Percentiles rank a stretch among this genome's conserved stretches.
Evolutionary conservation across 345 rosid species (phyloP).

Genomic region (Cochlearia excelsa): DNA sequence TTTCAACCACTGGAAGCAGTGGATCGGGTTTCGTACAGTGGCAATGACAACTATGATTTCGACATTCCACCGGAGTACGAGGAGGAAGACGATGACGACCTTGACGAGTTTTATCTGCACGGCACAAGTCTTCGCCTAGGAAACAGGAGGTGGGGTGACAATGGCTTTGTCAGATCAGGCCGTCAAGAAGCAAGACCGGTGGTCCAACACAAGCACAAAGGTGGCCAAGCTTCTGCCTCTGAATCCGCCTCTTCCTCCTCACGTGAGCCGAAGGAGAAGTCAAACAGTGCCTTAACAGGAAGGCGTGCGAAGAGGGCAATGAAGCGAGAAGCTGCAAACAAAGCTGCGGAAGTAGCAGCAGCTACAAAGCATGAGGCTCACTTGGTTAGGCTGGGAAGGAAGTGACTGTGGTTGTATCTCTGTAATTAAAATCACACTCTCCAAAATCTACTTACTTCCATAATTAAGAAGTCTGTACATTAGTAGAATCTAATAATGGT

Average conservation of each 20-base stretch:
- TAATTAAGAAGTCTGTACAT: slow-evolving; percentile 27
- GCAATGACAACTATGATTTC: slow-evolving; percentile 48
- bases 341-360: slow-evolving; percentile 64
- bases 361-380: slow-evolving; percentile 41
- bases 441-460: slow-evolving; percentile 4
- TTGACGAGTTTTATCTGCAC: slow-evolving; percentile 58
- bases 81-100: slow-evolving; percentile 51
- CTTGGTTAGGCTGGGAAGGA: slow-evolving; percentile 43
- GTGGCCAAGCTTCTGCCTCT: slow-evolving; percentile 45
- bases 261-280: slow-evolving; percentile 53
- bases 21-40: slow-evolving; percentile 41
- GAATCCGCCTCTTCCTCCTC: slow-evolving; percentile 44
- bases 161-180: slow-evolving; percentile 82
- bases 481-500: slow-evolving; percentile 34
- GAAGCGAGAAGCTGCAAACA: slow-evolving; percentile 92
- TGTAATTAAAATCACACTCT: slow-evolving; percentile 26
- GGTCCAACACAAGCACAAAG: slow-evolving; percentile 35
- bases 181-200: slow-evolving; percentile 94
- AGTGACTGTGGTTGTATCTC: slow-evolving; percentile 24
- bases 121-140: slow-evolving; percentile 64
- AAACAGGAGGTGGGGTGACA: slow-evolving; percentile 92
- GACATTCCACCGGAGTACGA: slow-evolving; percentile 44
- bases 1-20: slow-evolving; percentile 56
- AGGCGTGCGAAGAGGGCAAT: slow-evolving; percentile 86
- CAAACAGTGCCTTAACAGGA: slow-evolving; percentile 46